Conservation (phyloP, 2,329 filamentous ascomycete genomes). For the Penicillium brevicompactum region DNA sequence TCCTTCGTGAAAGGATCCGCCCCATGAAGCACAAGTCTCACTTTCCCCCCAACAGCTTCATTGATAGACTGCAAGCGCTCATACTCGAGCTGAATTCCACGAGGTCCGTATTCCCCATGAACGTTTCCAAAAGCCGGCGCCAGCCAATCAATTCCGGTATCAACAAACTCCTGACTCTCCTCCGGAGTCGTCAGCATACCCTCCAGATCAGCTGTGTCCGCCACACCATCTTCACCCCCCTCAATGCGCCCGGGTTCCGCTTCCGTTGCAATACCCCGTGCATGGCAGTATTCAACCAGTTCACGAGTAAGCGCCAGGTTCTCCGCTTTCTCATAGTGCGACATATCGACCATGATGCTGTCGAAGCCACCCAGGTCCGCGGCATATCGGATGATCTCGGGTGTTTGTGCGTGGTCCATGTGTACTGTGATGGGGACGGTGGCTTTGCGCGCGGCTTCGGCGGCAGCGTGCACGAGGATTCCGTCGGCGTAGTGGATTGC, state of each 20-base stretch:
- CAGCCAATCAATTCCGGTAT: constrained; percentile 71
- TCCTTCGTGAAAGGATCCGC: constrained; percentile 60
- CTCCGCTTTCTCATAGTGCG: constrained; percentile 69
- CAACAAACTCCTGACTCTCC: constrained; percentile 70
- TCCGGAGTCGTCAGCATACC: constrained; percentile 68
- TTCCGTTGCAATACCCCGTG: constrained; percentile 67
- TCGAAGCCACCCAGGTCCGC: constrained; percentile 67
- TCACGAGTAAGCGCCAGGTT: constrained; percentile 67
- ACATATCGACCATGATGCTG: constrained; percentile 78
- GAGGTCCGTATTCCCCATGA: constrained; percentile 70
- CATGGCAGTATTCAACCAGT: constrained; percentile 65
- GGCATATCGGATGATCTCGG: constrained; percentile 62
- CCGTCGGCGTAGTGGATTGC: constrained; percentile 66
- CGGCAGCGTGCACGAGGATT: constrained; percentile 58
- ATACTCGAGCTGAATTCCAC: constrained; percentile 66
- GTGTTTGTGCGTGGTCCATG: constrained; percentile 67
- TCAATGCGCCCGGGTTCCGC: constrained; percentile 73
- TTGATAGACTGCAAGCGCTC: constrained; percentile 54
- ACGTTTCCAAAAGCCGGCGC: constrained; percentile 77
- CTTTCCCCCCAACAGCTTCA: constrained; percentile 50
- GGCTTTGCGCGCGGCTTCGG: constrained; percentile 58
- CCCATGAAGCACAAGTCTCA: constrained; percentile 60
- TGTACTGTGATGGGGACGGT: constrained; percentile 64
- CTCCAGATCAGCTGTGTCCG: constrained; percentile 65
- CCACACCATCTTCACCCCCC: constrained; percentile 73